Conservation (phyloP, 192 early-diverging fungal genomes). For the Mortierella hygrophila region DNA sequence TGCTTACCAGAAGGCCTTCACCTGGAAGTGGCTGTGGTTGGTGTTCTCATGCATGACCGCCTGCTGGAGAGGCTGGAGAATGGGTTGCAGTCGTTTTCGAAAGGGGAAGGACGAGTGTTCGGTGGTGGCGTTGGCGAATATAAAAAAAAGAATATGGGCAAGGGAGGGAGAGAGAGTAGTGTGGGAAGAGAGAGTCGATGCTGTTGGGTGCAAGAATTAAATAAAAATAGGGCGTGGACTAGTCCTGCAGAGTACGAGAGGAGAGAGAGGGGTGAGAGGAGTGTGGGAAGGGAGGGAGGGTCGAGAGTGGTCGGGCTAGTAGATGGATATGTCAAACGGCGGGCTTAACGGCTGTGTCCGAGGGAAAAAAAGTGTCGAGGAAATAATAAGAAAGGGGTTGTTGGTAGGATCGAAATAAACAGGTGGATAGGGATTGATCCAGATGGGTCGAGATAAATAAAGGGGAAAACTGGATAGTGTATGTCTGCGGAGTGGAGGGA, state of each 20-base stretch:
- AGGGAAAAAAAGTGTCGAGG: not conserved
- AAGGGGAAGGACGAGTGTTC: not conserved
- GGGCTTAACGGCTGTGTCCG: not conserved
- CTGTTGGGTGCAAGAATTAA: constrained; percentile 2
- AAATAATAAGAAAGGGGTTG: no score
- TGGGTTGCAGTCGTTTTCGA: not conserved
- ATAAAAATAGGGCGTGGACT: constrained; percentile 1
- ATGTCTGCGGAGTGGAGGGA: not conserved
- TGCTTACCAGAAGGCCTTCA: constrained; percentile 48
- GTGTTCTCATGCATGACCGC: constrained; percentile 54
- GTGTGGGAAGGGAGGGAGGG: not conserved
- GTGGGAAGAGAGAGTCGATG: not conserved
- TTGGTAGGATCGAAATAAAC: not conserved
- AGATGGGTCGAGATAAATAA: constrained; percentile 1
- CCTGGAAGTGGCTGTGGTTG: constrained; percentile 40
- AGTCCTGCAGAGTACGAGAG: not conserved
- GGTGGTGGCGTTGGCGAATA: not conserved
- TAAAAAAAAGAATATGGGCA: not conserved
- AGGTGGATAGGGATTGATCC: not conserved
- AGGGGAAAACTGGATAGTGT: not conserved
- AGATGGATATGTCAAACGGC: not conserved
- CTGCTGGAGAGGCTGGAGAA: constrained; percentile 16
- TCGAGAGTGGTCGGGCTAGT: not conserved
- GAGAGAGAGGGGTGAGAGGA: no score
- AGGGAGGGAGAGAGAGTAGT: not conserved